Evolutionary conservation across 2,329 filamentous ascomycete genomes (phyloP), one percentile per base, ranked within the genome.

Genomic region (Gremmenia infestans): DNA sequence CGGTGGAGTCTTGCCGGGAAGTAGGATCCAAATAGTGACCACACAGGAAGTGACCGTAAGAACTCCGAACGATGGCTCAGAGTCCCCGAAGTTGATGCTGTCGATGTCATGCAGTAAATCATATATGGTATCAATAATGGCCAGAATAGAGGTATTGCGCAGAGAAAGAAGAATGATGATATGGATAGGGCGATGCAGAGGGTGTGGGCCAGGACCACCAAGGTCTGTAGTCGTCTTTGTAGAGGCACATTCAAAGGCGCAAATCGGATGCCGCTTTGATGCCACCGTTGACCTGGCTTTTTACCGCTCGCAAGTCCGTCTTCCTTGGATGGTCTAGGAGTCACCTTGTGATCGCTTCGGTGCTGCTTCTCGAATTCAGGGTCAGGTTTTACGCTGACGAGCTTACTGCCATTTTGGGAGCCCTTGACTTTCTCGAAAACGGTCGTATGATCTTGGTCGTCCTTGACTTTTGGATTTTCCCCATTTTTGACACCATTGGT

Each of bases 131-230:
- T 76, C 19, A 87, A 69, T 43, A 87, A 73, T 2, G 93, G 93
- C 94, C 94, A 99, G 48, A 87, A 83, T n/a, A 97, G 76, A 0
- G 94, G 94, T 55, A 96, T 92, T 54, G 90, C 88, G 73, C 91
- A 96, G 36, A 92, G 83, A 68, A 95, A 88, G 77, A 96, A 96
- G 77, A 97, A 97, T 56, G 86, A 72, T 5, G 89, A 88, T 5
- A 96, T 79, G 64, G 83, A 80, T 23, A 83, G 73, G n/a, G 83
- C 81, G 59, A 92, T 87, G 54, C 81, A 83, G 63, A 89, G 78
- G 59, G 83, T 89, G 72, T 92, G 88, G 64, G 84, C 80, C 8
- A 92, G 76, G 12, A 92, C 88, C 4, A 93, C 82, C 39, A 91
- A 81, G 3, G 92, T 94, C 72, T 93, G 88, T 48, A 90, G 72